These are phyloP conservation scores for Phytopythium kandeliae DNA, from an alignment of 352 stramenopile species.

Conservation along the genomic window DNA sequence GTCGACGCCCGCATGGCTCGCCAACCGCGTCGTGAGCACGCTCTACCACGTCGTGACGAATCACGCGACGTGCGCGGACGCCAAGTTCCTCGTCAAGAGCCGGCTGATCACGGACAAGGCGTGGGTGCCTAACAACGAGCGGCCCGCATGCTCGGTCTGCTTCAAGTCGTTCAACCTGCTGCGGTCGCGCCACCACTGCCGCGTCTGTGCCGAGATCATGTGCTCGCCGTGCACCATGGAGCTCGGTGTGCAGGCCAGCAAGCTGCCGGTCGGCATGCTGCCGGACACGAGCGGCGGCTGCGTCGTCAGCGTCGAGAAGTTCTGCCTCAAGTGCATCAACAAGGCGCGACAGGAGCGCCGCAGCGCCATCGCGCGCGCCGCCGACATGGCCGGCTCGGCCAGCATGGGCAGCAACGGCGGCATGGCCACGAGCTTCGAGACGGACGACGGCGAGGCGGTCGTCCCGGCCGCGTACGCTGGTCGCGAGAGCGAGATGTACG, in stretches of 20 bases:
- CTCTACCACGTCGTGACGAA: slow-evolving; percentile 30
- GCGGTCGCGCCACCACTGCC: slow-evolving; percentile 73
- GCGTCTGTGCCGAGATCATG: slow-evolving; percentile 81
- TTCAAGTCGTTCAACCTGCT: slow-evolving; percentile 76
- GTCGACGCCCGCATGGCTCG: slow-evolving; percentile 63
- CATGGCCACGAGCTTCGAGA: slow-evolving; percentile 9
- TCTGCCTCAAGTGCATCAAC: slow-evolving; percentile 78
- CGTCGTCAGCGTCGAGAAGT: slow-evolving; percentile 74
- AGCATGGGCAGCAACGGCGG: slow-evolving; percentile 5
- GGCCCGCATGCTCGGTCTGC: slow-evolving; percentile 62
- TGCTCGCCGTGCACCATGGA: slow-evolving; percentile 64
- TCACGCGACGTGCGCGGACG: slow-evolving; percentile 43
- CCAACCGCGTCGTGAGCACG: slow-evolving; percentile 49
- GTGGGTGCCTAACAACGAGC: slow-evolving; percentile 67
- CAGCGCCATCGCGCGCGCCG: slow-evolving; percentile 18
- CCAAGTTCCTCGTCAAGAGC: slow-evolving; percentile 56
- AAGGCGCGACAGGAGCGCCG: slow-evolving; percentile 50
- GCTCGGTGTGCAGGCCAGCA: slow-evolving; percentile 46
- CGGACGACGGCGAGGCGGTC: slow-evolving; percentile 10
- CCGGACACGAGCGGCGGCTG: slow-evolving; percentile 43
- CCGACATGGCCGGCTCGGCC: slow-evolving; percentile 1
- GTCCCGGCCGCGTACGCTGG: slow-evolving; percentile 19
- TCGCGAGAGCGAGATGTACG: slow-evolving; percentile 26
- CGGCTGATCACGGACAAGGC: slow-evolving; percentile 56
- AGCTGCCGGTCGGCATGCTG: slow-evolving; percentile 44